phyloP scores from a whole-genome alignment of 2,329 filamentous ascomycete genomes.

The Thielaviopsis euricoi region DNA sequence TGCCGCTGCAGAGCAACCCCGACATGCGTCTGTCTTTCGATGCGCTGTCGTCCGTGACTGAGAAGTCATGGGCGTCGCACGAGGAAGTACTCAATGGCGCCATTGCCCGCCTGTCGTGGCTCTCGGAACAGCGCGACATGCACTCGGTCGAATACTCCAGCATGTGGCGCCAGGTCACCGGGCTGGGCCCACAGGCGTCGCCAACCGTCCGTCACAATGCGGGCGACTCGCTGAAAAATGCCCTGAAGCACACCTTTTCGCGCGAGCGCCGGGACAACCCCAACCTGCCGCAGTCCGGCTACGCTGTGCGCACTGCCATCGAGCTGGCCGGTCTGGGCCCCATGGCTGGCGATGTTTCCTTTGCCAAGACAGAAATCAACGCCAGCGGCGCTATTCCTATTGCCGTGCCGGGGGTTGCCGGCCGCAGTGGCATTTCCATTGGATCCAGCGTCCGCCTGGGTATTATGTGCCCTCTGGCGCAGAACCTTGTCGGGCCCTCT shows the following conservation, averaged over 20 bases:
- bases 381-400: conserved; percentile 61
- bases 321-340: conserved; percentile 82
- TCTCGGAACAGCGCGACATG: conserved; percentile 43
- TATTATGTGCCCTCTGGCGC: conserved; percentile 63
- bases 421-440: conserved; percentile 62
- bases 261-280: conserved; percentile 71
- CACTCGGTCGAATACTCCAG: conserved; percentile 70
- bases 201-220: conserved; percentile 70
- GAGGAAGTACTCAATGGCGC: conserved; percentile 76
- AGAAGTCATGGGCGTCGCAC: conserved; percentile 87
- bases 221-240: conserved; percentile 81
- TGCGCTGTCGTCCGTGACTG: conserved; percentile 63
- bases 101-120: conserved; percentile 60
- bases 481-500: conserved; percentile 31
- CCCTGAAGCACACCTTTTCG: conserved; percentile 64
- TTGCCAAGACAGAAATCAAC: conserved; percentile 83
- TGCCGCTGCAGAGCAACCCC: conserved; percentile 71
- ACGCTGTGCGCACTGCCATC: conserved; percentile 58
- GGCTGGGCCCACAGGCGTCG: conserved; percentile 57
- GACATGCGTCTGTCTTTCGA: conserved; percentile 66
- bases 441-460: conserved; percentile 70
- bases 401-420: conserved; percentile 48
- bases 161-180: conserved; percentile 78
- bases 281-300: conserved; percentile 67
- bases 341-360: conserved; percentile 77